Conservation (phyloP, 2,329 filamentous ascomycete genomes). For the Colletotrichum musae region DNA sequence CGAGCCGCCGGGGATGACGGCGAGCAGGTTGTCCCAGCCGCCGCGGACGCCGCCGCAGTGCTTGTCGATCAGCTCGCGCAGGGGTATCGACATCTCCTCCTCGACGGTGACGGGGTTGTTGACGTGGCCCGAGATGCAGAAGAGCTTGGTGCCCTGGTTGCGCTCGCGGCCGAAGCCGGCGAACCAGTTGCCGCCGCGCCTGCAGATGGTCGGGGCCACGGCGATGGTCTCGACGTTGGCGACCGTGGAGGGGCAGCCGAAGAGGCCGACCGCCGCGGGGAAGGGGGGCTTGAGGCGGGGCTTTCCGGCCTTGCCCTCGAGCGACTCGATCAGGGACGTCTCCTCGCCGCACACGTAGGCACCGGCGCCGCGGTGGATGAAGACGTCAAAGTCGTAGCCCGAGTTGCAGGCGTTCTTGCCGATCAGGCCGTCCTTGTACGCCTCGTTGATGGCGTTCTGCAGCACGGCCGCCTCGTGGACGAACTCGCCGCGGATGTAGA, state of each 20-base stretch:
- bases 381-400: slow-evolving; percentile 98
- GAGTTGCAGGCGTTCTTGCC: slow-evolving; percentile 98
- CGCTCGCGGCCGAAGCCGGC: slow-evolving; percentile 93
- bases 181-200: slow-evolving; percentile 94
- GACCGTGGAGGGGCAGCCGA: slow-evolving; percentile 97
- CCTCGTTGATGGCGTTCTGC: slow-evolving; percentile 96
- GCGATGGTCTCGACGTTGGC: slow-evolving; percentile 98
- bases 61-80: slow-evolving; percentile 96
- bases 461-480: slow-evolving; percentile 95
- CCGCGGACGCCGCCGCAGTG: slow-evolving; percentile 97
- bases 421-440: slow-evolving; percentile 93
- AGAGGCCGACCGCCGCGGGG: slow-evolving; percentile 96
- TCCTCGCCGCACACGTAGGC: slow-evolving; percentile 99
- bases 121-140: slow-evolving; percentile 98
- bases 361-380: slow-evolving; percentile 94
- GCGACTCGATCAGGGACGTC: slow-evolving; percentile 96
- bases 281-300: slow-evolving; percentile 98
- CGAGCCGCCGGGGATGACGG: slow-evolving; percentile 95
- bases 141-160: slow-evolving; percentile 97
- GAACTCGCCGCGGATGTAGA: slow-evolving; percentile 99
- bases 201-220: slow-evolving; percentile 94
- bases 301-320: slow-evolving; percentile 99
- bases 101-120: slow-evolving; percentile 99
- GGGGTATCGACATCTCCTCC: slow-evolving; percentile 98
- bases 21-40: slow-evolving; percentile 97